Percentiles rank a stretch among this genome's conserved stretches.
Conservation (phyloP, 1,284 basidiomycete genomes). For the Rhodotorula sp. region DNA sequence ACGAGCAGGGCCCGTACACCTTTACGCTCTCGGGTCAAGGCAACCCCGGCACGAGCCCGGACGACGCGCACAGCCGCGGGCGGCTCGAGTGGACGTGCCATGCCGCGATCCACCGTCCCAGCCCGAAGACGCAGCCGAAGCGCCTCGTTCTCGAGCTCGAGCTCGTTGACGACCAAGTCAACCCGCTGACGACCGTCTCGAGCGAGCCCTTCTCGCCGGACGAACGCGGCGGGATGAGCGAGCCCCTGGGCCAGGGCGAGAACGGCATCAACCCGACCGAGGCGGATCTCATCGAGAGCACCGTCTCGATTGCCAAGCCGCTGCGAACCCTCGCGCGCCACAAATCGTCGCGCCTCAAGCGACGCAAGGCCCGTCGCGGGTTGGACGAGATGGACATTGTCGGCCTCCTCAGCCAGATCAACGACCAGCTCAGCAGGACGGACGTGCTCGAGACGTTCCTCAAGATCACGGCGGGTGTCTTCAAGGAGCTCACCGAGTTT, state of each 20-base stretch:
- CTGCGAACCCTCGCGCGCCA: conserved; percentile 69
- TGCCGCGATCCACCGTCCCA: conserved; percentile 74
- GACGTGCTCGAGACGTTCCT: conserved; percentile 71
- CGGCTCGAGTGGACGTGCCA: conserved; percentile 73
- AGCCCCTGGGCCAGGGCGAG: conserved; percentile 12
- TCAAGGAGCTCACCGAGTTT: conserved; percentile 80
- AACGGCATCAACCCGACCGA: conserved; percentile 41
- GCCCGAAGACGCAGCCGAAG: conserved; percentile 46
- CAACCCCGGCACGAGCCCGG: conserved; percentile 35
- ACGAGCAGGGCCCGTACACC: conserved; percentile 48
- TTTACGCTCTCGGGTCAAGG: conserved; percentile 45
- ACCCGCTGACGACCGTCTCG: conserved; percentile 60
- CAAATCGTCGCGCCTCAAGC: conserved; percentile 12
- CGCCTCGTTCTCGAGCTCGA: conserved; percentile 80
- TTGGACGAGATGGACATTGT: conserved; percentile 67
- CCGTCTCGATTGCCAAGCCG: conserved; percentile 70
- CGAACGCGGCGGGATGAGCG: conserved; percentile 20
- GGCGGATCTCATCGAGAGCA: conserved; percentile 69
- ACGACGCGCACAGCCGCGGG: conserved; percentile 17
- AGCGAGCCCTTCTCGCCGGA: conserved; percentile 31
- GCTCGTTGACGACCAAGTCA: conserved; percentile 69
- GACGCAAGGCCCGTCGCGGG: neutral
- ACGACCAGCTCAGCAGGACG: conserved; percentile 75
- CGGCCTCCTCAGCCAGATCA: conserved; percentile 77
- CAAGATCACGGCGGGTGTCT: conserved; percentile 74